These are phyloP conservation scores for Aschersonia sp. DNA, from an alignment of 2,329 filamentous ascomycete genomes.

Conservation along the genomic window DNA sequence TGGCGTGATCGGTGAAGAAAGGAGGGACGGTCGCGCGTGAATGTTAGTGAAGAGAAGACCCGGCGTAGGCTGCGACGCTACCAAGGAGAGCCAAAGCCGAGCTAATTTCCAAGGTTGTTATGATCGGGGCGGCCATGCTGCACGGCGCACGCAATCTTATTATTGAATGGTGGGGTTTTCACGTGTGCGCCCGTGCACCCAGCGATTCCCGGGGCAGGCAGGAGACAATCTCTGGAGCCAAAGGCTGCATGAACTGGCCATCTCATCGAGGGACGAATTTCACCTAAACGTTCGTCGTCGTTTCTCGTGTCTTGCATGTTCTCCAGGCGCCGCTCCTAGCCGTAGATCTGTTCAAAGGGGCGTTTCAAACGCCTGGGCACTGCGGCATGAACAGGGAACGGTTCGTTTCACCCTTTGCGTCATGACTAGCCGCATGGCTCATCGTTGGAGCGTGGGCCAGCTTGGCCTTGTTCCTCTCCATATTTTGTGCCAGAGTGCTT, in stretches of 20 bases:
- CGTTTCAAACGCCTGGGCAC: background rate
- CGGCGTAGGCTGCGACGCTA: too few species aligned
- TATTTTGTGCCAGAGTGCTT: too few species aligned
- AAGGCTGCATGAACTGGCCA: background rate
- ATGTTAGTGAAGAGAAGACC: background rate
- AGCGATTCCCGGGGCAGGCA: too few species aligned
- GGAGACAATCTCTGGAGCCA: too few species aligned
- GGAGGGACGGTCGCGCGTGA: slow-evolving; percentile 7
- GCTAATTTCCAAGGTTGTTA: background rate
- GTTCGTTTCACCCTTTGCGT: background rate
- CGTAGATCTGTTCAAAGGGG: background rate
- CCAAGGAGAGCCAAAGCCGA: background rate
- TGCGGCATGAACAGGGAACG: background rate
- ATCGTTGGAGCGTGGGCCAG: background rate
- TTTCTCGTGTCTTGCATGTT: background rate
- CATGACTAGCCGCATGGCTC: background rate
- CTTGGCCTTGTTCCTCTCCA: too few species aligned
- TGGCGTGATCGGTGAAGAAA: background rate
- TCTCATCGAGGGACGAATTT: background rate
- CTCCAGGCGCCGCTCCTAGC: background rate
- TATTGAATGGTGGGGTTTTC: background rate
- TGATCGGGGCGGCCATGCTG: background rate
- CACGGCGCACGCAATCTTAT: background rate
- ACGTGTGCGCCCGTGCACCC: background rate
- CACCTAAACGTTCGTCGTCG: background rate